Base-by-base conservation (phyloP, 2,329 filamentous ascomycete genomes). In the Aspergillus jensenii region DNA sequence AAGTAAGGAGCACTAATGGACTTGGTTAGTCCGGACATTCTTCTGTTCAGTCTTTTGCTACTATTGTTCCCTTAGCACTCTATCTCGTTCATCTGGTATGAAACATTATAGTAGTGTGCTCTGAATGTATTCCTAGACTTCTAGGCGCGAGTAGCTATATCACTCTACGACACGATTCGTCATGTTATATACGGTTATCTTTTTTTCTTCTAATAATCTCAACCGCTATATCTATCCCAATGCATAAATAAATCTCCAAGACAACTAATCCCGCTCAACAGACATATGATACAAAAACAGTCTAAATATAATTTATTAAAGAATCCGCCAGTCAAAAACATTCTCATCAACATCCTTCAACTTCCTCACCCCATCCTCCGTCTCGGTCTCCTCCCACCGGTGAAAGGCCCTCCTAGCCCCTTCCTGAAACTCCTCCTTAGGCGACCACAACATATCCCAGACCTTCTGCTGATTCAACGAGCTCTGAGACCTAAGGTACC, bases 381-480 rank as follows among this genome's bases (percentile, higher is more conserved):
- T 4, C 27, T 31, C 9, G 15, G 44, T 19, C 19, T 21, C 44
- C 14, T 17, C 44, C 35, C 40, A 23, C 27, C 47, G 6, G 17
- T 40, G 56, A 21, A 44, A 48, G 17, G 5, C 51, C 31, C 45
- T 46, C 31, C 55, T 49, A 6, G 47, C 55, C 6, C 56, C 43
- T 27, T 56, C 54, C 14, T 50, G 19, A 23, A 65, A 70, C 19
- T 52, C 27, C 6, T 53, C 51, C 1, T 58, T 35, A 4, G 68
- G 60, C 25, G 63, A 61, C 73, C 73, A 76, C 2, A 67, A 67
- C 4, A 54, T 6, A 31, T 69, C 62, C 73, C 73, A 75, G 3
- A 65, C 56, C 9, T 56, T 11, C 1, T 66, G 59, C 14, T 70
- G 56, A 33, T 62, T 62, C 14, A 74, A 43, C 1, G 57, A 60